Conservation (phyloP, 2,329 filamentous ascomycete genomes). For the Exophiala oligosperma region DNA sequence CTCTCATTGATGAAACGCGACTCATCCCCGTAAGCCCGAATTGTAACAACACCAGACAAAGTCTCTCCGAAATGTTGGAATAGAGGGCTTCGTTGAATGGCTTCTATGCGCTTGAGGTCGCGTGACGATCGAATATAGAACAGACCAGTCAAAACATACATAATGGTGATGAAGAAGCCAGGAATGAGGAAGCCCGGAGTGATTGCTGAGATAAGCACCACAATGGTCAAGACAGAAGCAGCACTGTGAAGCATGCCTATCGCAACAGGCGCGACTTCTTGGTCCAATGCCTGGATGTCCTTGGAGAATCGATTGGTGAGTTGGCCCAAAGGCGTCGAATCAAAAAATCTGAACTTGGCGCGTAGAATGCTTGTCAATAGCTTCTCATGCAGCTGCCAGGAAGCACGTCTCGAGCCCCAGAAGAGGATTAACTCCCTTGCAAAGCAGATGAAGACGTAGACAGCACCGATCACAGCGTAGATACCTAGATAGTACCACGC, state of each 20-base stretch:
- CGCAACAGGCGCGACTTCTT: conserved; percentile 90
- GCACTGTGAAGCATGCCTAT: conserved; percentile 71
- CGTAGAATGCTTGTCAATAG: conserved; percentile 78
- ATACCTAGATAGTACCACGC: conserved; percentile 79
- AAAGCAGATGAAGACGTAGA: conserved; percentile 79
- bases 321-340: conserved; percentile 91
- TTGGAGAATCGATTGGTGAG: conserved; percentile 99
- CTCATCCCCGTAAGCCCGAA: conserved; percentile 93
- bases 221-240: conserved; percentile 75
- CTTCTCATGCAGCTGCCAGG: conserved; percentile 75
- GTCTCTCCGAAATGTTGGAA: conserved; percentile 99
- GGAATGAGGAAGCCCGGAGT: conserved; percentile 90
- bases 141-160: conserved; percentile 80
- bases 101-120: conserved; percentile 92
- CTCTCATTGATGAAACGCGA: conserved; percentile 93
- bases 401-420: conserved; percentile 85
- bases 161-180: conserved; percentile 75
- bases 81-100: conserved; percentile 86
- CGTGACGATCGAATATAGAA: conserved; percentile 93
- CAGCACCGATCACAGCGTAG: conserved; percentile 76
- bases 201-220: conserved; percentile 81
- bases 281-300: conserved; percentile 90
- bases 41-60: conserved; percentile 89
- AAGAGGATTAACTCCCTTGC: conserved; percentile 86
- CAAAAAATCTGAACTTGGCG: conserved; percentile 96